Base-by-base conservation (phyloP, 192 early-diverging fungal species). In the Podila clonocystis region DNA sequence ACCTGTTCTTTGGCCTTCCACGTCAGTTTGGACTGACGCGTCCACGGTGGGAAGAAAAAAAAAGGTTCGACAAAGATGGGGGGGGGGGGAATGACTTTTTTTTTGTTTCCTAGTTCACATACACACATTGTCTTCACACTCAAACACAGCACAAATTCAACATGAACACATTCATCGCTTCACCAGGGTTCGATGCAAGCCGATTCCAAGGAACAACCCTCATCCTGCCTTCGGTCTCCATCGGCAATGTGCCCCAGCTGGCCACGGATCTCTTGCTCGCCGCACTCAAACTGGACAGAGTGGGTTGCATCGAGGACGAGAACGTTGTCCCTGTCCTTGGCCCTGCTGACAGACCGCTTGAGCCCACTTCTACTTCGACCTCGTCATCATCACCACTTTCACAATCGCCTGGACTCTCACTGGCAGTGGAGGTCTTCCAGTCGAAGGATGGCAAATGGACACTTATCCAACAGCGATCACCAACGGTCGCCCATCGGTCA, bases 221-320 rank as follows among this genome's bases (percentile, higher is more conserved):
- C 59, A 79, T 84, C 58, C 63, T 88, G 75, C 93, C 93, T 11
- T 82, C 91, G 0, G 91, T 94, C 30, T 93, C 93, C 2, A 90
- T 94, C 45, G 93, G 92, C 26, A 94, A 93, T 65, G 93, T 93
- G n/a, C 92, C 93, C 33, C 93, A 94, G 69, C 77, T 93, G 17
- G 69, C 88, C 0, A 84, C 85, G n/a, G 93, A 94, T 84, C 78
- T 94, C 55, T 66, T 93, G 3, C 86, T 93, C 58, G 88, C 88
- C 58, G 93, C 92, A 3, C 75, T 94, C 8, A 63, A 82, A 31
- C 73, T 92, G 6, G 68, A 85, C 41, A 85, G 91, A 5, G 80
- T 93, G 50, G 93, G 93, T 26, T 87, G 87, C 38, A 70, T 94
- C 28, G 87, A 92, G 67, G 84, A 88, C 38, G 69, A 85, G 30